Conservation (phyloP, 1,284 basidiomycete genomes). For the Microstroma glucosiphilum region DNA sequence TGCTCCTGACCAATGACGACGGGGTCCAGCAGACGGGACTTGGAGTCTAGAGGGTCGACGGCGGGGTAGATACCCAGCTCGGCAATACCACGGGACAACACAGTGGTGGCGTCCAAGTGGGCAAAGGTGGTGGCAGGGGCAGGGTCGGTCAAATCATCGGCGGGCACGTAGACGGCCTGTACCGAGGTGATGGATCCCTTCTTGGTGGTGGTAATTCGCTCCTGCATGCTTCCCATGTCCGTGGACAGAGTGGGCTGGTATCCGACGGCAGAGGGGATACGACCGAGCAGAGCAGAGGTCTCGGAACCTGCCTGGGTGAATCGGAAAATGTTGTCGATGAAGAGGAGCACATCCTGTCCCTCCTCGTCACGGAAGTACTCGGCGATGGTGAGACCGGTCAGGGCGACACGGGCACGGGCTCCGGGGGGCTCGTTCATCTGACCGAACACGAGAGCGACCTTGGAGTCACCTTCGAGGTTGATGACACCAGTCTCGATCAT, state of each 20-base stretch:
- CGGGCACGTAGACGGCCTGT: constrained; percentile 98
- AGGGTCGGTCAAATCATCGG: constrained; percentile 99
- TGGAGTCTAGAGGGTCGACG: constrained; percentile 97
- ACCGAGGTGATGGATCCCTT: constrained; percentile 98
- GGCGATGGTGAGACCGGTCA: constrained; percentile 96
- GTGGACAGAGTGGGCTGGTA: constrained; percentile 99
- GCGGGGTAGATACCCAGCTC: constrained; percentile 99
- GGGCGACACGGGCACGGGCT: constrained; percentile 98
- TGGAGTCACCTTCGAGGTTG: constrained; percentile 89
- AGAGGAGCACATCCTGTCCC: constrained; percentile 98
- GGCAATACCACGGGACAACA: constrained; percentile 96
- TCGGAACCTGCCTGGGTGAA: constrained; percentile 99
- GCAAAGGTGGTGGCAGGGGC: constrained; percentile 98
- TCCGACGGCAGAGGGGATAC: constrained; percentile 99
- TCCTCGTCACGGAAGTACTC: constrained; percentile 99
- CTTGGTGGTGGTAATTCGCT: constrained; percentile 99
- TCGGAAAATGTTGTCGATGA: constrained; percentile 93
- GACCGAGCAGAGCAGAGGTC: constrained; percentile 97
- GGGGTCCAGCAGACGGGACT: constrained; percentile 98
- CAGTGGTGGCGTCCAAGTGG: constrained; percentile 98
- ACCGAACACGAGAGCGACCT: constrained; percentile 99
- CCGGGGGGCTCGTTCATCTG: constrained; percentile 99
- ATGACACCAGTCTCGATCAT: constrained; percentile 99
- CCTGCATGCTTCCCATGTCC: constrained; percentile 99
- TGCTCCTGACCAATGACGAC: constrained; percentile 89